Base-by-base conservation (phyloP, 2,329 filamentous ascomycete genomes). In the Colletotrichum gigasporum region DNA sequence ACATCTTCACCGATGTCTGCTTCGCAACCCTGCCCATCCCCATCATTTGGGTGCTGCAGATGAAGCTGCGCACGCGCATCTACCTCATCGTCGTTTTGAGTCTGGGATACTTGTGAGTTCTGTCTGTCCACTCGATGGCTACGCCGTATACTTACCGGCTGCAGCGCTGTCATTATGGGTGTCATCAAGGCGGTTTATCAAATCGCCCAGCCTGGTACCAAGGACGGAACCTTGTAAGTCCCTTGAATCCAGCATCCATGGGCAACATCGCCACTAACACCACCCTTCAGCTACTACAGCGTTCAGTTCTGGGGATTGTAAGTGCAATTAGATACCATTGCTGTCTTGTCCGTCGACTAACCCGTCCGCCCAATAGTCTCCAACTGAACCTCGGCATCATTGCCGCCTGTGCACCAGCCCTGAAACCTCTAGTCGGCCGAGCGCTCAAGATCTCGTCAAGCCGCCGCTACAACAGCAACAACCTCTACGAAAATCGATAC, bases 1-100 rank as follows among this genome's bases (percentile, higher is more conserved):
- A 81, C 58, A 80, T 82, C 37, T 72, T 75, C 8, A 81, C 79
- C n/a, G 79, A 82, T 54, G 71, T 81, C 7, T 70, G 76, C n/a
- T 79, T 82, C 34, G 79, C 79, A 1, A 74, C 77, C 1, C 70
- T 82, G 16, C 80, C 80, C 1, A 71, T 81, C 2, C 76, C 78
- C 3, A 74, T 82, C 57, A 78, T 82, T 50, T 78, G 77, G 74
- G 69, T 70, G 6, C 68, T 81, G n/a, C 75, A 81, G 57, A 74
- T 79, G 70, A 78, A 76, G 67, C 68, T 69, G n/a, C 72, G 73
- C 12, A 74, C 74, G 1, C 73, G 76, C 18, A 20, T 81, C 1
- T 80, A 80, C 20, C 68, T 83, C 10, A 74, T 81, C 20, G 71
- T 67, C 1, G 76, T 83, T 55, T 69, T 82, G 4, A 77, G 78